Base-by-base conservation (phyloP, 257 asterid genomes). In the Cruciata laevipes region DNA sequence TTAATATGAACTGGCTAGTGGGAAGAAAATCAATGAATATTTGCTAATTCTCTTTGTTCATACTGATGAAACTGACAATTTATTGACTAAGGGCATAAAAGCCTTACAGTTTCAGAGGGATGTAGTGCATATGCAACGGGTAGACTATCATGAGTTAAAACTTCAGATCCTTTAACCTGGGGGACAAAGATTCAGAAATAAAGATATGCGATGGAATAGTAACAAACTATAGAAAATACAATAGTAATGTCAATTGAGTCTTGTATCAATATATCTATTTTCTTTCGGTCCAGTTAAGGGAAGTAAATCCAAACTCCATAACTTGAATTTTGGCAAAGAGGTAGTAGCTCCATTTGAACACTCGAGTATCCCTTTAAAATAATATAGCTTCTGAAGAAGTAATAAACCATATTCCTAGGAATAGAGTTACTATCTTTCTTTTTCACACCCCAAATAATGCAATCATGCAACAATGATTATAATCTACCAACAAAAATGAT, bases 121-220 rank as follows among this genome's bases (percentile, higher is more conserved):
- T 75, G 72, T 69, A 80, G 82, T 72, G 97, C 90, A 80, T 86
- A 93, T 63, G 88, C 99, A 61, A 90, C 90, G 64, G 97, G 94
- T 67, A 67, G 27, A 23, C 92, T 81, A 63, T 86, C 96, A 61
- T 90, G 89, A 65, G 82, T 67, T 63, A 62, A 67, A 60, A 93
- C 81, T 77, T 93, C 97, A 78, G 87, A 82, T 77, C 97, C 97
- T 84, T 86, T 90, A 69, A 86, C 95, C 98, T 93, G 81, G 52
- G 77, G 69, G 65, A 52, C 1, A 12, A 65, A 65, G 52, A 55
- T 49, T 44, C 68, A 40, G 65, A 30, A 59, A 61, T 25, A 63
- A 7, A 33, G 31, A 49, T 10, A 27, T 30, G 53, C 63, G 7
- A 58, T 53, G 55, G 30, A 9, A 61, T 30, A 21, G 13, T 40